A percentile compares a stretch with the other conserved stretches of the same genome.
phyloP scores from a whole-genome alignment of 371 early-diverging fungal genomes.

The Rhizomucor pusillus region DNA sequence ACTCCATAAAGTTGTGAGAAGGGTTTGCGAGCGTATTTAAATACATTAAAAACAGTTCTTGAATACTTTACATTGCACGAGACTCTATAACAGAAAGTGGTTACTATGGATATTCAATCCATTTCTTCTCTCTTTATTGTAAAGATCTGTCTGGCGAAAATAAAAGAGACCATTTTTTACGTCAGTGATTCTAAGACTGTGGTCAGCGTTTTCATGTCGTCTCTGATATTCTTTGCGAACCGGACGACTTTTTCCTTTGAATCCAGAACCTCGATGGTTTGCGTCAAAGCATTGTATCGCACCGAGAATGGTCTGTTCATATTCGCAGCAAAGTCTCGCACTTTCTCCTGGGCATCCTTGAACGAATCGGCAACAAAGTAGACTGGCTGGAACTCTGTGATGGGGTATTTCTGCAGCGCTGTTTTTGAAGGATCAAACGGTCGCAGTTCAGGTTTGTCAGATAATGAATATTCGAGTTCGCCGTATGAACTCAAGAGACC shows the following conservation, averaged over 20 bases:
- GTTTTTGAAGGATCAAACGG: slow-evolving; percentile 87
- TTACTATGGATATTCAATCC: no score
- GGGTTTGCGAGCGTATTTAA: no score
- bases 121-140: no score
- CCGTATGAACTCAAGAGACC: slow-evolving; percentile 96
- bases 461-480: slow-evolving; percentile 87
- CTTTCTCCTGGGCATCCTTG: slow-evolving; percentile 88
- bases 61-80: no score
- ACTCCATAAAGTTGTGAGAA: no score
- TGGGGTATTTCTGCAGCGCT: slow-evolving; percentile 84
- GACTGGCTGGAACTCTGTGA: slow-evolving; percentile 92
- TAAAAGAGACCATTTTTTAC: no score
- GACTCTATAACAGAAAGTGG: no score
- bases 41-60: no score
- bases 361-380: slow-evolving; percentile 97
- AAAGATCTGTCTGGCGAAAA: no score
- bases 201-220: slow-evolving; percentile 71
- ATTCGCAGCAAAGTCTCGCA: slow-evolving; percentile 80
- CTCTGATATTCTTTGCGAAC: slow-evolving; percentile 73
- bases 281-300: slow-evolving; percentile 89
- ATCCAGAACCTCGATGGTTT: slow-evolving; percentile 89
- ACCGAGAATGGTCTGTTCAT: slow-evolving; percentile 87
- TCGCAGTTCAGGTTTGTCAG: slow-evolving; percentile 76
- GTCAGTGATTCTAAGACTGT: slow-evolving; percentile 55
- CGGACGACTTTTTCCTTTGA: slow-evolving; percentile 77